A percentile compares a stretch with the other conserved stretches of the same genome.
phyloP scores from a whole-genome alignment of 176 grass and related monocot genomes.

The Aegilops longissima region DNA sequence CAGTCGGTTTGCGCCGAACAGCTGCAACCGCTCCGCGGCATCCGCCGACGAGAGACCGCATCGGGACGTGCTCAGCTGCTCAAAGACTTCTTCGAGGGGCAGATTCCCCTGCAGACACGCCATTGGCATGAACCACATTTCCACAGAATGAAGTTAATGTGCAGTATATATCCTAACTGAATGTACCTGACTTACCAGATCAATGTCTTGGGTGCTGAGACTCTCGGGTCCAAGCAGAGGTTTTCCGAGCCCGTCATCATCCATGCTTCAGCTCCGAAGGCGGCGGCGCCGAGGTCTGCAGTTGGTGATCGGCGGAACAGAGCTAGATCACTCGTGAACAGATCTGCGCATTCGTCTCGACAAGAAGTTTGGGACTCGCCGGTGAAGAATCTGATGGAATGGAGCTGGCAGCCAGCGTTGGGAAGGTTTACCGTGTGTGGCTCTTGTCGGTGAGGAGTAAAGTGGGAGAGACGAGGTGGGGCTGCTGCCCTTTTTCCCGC shows the following conservation, averaged over 20 bases:
- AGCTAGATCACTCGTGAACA: not conserved
- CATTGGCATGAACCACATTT: not conserved
- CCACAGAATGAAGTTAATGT: not conserved
- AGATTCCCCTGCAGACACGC: constrained; percentile 43
- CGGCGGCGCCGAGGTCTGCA: not conserved
- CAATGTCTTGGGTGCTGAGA: constrained; percentile 45
- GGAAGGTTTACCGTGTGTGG: not conserved
- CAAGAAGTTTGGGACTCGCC: not conserved
- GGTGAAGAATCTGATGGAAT: not conserved
- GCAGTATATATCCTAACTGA: not conserved
- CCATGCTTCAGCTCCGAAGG: constrained; percentile 29
- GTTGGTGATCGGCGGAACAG: not conserved
- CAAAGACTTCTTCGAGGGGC: constrained; percentile 60
- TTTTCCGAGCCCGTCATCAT: constrained; percentile 35
- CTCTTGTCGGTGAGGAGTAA: not conserved
- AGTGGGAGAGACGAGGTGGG: not conserved
- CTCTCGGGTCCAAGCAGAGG: constrained; percentile 54
- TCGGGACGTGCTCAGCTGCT: constrained; percentile 47
- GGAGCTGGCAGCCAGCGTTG: not conserved
- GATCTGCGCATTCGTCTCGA: not conserved
- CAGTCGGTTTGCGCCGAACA: constrained; percentile 73
- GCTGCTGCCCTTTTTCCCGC: not conserved
- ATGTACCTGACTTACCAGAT: constrained; percentile 54
- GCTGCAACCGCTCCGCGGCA: constrained; percentile 50
- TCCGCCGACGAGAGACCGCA: constrained; percentile 53